Evolutionary conservation across 1,139 yeast species (phyloP).

Genomic region (Protomyces pachydermus): DNA sequence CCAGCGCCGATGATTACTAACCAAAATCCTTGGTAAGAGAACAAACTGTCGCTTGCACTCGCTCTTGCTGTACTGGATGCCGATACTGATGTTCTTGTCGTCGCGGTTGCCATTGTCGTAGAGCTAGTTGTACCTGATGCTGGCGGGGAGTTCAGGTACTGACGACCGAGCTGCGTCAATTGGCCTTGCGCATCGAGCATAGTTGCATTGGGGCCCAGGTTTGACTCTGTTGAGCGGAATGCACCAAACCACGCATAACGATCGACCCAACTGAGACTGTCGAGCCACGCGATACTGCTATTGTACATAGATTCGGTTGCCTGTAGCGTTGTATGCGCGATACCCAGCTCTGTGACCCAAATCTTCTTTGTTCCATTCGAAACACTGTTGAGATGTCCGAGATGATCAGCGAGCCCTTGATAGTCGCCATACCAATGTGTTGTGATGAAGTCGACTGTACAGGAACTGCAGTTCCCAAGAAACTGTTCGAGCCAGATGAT

Average conservation of each 20-base stretch:
- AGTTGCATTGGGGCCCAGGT: slow-evolving; percentile 11
- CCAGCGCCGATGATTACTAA: too few relatives aligned
- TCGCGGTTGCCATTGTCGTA: not conserved
- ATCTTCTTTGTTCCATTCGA: not conserved
- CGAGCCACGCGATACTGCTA: not conserved
- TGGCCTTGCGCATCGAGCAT: not conserved
- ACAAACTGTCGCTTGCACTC: too few relatives aligned
- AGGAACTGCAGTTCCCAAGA: slow-evolving; percentile 2
- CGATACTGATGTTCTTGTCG: not conserved
- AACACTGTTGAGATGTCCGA: not conserved
- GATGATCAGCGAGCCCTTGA: slow-evolving; percentile 4
- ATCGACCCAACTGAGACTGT: not conserved
- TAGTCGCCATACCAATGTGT: slow-evolving; percentile 6
- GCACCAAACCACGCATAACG: slow-evolving; percentile 13
- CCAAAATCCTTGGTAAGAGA: too few relatives aligned
- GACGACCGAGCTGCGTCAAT: not conserved
- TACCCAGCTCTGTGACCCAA: slow-evolving; percentile 13
- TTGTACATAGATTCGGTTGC: not conserved
- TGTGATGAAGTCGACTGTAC: slow-evolving; percentile 8
- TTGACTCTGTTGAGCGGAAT: not conserved
- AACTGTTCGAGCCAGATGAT: slow-evolving; percentile 5
- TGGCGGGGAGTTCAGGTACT: not conserved
- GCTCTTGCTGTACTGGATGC: not conserved
- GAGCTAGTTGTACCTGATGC: not conserved
- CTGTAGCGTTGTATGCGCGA: not conserved